Base-by-base conservation (phyloP, 306 rosid species). In the Prunus mira region DNA sequence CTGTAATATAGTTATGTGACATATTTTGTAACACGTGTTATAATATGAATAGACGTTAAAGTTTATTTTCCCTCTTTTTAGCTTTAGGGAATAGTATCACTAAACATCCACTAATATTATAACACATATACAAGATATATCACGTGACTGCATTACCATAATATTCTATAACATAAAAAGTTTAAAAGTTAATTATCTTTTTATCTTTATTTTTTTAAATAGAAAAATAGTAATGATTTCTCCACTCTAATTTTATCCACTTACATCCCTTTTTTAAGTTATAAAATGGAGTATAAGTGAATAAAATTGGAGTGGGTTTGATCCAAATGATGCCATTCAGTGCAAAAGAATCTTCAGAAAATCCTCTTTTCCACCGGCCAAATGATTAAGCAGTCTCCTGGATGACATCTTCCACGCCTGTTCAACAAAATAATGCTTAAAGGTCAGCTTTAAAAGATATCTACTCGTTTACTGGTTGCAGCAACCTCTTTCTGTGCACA, bases 1-100 rank as follows among this genome's bases (percentile, higher is more conserved):
- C 9, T 0, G 0, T 6, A 38, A 0, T 38, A 38, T 38, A 6
- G 9, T 38, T 0, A 38, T 0, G 9, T 38, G 43, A 0, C 5
- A 38, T 2, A 6, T 38, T 7, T 38, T 38, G 0, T 38, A 38
- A 38, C 2, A 38, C 1, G 9, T 6, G 9, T 38, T 38, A 38
- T 38, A 38, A 38, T 38, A 7, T 7, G 0, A 0, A 2, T 6
- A 2, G 43, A 7, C 2, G 2, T 6, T 9, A 38, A 6, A 38
- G 9, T 38, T 38, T 38, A 38, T 38, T 38, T 38, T 38, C 9
- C 2, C 34, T 3, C 1, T 38, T 38, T 34, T 34, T 5, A 6
- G 38, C 2, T 34, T 7, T 7, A 7, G 9, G 0, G 9, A 38
- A 38, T 38, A 6, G 9, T 6, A 38, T 38, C 2, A 38, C 6